Conservation (phyloP, 2,329 filamentous ascomycete species). For the Penicillium fuscoglaucum region DNA sequence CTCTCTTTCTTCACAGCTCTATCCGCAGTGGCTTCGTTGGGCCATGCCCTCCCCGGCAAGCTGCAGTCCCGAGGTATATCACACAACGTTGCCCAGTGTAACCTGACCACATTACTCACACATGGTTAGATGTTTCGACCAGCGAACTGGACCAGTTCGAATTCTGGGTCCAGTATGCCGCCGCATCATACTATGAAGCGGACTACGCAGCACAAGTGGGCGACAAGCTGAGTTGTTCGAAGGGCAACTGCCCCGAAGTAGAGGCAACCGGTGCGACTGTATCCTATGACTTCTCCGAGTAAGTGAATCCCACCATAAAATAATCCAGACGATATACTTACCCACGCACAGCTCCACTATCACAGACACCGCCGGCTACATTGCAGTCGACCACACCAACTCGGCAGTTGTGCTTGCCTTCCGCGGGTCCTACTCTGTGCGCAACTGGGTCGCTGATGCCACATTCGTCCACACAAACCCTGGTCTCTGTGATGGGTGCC, state of each 20-base stretch:
- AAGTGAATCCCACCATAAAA: conserved; percentile 8
- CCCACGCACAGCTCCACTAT: conserved; percentile 16
- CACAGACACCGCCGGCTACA: conserved; percentile 50
- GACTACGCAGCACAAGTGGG: conserved; percentile 47
- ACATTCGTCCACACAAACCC: conserved; percentile 34
- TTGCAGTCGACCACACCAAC: conserved; percentile 51
- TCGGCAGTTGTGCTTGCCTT: conserved; percentile 39
- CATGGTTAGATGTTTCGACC: conserved; percentile 13
- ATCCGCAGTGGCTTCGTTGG: conserved; percentile 9
- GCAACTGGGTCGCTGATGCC: conserved; percentile 36
- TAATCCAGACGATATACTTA: not conserved
- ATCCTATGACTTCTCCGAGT: conserved; percentile 51
- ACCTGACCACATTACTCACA: conserved; percentile 1
- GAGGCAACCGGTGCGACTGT: conserved; percentile 36
- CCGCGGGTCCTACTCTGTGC: conserved; percentile 39
- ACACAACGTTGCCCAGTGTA: not conserved
- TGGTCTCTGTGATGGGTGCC: conserved; percentile 46
- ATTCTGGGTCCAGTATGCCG: conserved; percentile 53
- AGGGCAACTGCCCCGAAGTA: conserved; percentile 49
- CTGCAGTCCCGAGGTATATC: conserved; percentile 18
- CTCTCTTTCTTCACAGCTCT: conserved; percentile 13
- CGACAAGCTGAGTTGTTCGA: conserved; percentile 44
- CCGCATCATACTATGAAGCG: conserved; percentile 50
- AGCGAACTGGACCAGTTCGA: conserved; percentile 33
- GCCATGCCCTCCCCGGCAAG: conserved; percentile 10